These are phyloP conservation scores for Macaranga tanarius DNA, from an alignment of 441 rosid species.

Conservation along the genomic window DNA sequence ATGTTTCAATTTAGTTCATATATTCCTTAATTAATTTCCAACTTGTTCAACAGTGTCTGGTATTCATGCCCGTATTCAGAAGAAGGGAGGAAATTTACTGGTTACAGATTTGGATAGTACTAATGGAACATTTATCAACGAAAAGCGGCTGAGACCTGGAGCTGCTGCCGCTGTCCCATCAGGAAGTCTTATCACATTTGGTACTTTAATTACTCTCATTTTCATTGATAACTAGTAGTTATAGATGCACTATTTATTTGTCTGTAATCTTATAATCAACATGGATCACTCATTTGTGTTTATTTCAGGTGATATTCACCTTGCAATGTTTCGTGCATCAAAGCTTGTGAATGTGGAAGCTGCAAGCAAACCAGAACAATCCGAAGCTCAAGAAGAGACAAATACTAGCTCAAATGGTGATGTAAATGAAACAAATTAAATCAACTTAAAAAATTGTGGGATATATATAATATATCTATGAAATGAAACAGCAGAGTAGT, in stretches of 20 bases:
- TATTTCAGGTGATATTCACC: slow-evolving; percentile 57
- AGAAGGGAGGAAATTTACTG: slow-evolving; percentile 53
- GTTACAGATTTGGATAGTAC: slow-evolving; percentile 83
- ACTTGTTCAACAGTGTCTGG: slow-evolving; percentile 54
- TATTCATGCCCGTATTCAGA: slow-evolving; percentile 72
- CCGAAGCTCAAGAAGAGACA: slow-evolving; percentile 28
- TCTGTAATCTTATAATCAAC: background rate
- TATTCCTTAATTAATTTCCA: background rate
- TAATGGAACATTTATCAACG: slow-evolving; percentile 74
- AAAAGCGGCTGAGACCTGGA: slow-evolving; percentile 66
- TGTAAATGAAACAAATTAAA: slow-evolving; percentile 28
- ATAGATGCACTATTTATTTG: too few relatives aligned
- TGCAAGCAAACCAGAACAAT: slow-evolving; percentile 31
- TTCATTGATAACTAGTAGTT: too few relatives aligned
- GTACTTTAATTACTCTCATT: slow-evolving; percentile 28
- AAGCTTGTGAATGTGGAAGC: slow-evolving; percentile 48
- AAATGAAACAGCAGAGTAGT: background rate
- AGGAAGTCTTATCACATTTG: slow-evolving; percentile 64
- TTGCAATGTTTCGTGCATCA: slow-evolving; percentile 67
- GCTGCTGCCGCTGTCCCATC: slow-evolving; percentile 49
- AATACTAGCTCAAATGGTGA: slow-evolving; percentile 26
- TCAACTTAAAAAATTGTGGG: background rate
- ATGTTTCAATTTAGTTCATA: background rate
- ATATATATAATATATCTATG: background rate
- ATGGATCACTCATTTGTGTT: background rate